These are phyloP conservation scores for Triticum monococcum DNA, from an alignment of 176 grass and related monocot species.

Conservation along the genomic window DNA sequence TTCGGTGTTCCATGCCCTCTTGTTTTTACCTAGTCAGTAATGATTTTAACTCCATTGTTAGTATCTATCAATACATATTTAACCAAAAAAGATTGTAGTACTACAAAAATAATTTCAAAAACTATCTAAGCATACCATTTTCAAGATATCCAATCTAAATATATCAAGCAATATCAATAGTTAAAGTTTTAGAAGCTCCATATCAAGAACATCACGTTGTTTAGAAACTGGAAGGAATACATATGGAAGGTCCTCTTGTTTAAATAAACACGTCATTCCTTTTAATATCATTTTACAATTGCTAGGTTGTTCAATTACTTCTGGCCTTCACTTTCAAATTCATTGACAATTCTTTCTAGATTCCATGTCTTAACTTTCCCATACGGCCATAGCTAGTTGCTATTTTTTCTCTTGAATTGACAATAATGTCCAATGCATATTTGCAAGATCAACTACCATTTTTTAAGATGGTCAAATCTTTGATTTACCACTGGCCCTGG, in stretches of 20 bases:
- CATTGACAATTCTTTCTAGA: not conserved
- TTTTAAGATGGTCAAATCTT: too few species aligned
- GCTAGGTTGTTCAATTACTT: not conserved
- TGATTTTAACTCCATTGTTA: not conserved
- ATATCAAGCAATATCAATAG: not conserved
- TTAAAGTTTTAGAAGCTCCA: too few species aligned
- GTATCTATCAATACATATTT: too few species aligned
- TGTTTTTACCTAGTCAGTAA: too few species aligned
- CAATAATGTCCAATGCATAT: too few species aligned
- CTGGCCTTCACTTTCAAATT: not conserved
- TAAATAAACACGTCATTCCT: not conserved
- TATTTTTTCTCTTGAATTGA: too few species aligned
- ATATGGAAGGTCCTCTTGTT: not conserved
- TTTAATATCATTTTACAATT: not conserved
- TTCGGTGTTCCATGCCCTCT: too few species aligned
- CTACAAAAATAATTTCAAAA: not conserved
- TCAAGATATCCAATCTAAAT: not conserved
- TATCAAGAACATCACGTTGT: too few species aligned
- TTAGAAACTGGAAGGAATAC: not conserved
- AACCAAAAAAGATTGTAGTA: not conserved
- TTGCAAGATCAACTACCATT: not conserved
- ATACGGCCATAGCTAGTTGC: too few species aligned
- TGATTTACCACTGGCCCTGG: not conserved
- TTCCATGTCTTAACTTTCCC: not conserved
- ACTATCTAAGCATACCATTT: not conserved